Conservation (phyloP, 306 rosid genomes). For the Corylus heterophylla region DNA sequence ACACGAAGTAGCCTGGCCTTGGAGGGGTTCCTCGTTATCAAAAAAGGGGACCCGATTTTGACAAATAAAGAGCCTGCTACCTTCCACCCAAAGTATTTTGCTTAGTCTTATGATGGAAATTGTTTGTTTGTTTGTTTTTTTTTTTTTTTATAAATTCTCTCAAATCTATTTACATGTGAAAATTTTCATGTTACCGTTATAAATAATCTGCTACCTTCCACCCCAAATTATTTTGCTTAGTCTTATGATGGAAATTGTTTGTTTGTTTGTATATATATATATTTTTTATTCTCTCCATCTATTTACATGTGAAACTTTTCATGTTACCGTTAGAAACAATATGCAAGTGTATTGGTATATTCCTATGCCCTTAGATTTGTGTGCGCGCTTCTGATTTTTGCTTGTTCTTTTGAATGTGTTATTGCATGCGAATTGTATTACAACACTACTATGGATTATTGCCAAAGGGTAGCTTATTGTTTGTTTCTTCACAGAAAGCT, state of each 20-base stretch:
- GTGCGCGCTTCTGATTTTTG: background rate
- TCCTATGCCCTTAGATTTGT: background rate
- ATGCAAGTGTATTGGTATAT: background rate
- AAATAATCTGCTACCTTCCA: background rate
- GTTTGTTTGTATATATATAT: too few relatives aligned
- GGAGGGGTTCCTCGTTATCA: too few relatives aligned
- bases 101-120: background rate
- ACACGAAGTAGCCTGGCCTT: too few relatives aligned
- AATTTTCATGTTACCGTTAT: background rate
- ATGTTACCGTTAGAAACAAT: background rate
- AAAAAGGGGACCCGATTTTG: background rate
- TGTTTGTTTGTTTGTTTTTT: too few relatives aligned
- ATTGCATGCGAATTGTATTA: background rate
- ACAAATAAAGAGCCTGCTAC: background rate
- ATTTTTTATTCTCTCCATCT: background rate
- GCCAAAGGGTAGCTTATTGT: background rate
- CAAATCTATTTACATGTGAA: background rate
- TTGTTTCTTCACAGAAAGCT: constrained; percentile 61
- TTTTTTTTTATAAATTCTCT: too few relatives aligned
- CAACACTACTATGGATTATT: background rate
- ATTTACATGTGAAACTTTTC: background rate
- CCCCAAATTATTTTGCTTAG: background rate
- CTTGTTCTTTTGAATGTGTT: background rate
- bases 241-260: background rate
- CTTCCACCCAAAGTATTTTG: background rate